Base-by-base conservation (phyloP, 2,329 filamentous ascomycete species). In the Fusarium sp. region DNA sequence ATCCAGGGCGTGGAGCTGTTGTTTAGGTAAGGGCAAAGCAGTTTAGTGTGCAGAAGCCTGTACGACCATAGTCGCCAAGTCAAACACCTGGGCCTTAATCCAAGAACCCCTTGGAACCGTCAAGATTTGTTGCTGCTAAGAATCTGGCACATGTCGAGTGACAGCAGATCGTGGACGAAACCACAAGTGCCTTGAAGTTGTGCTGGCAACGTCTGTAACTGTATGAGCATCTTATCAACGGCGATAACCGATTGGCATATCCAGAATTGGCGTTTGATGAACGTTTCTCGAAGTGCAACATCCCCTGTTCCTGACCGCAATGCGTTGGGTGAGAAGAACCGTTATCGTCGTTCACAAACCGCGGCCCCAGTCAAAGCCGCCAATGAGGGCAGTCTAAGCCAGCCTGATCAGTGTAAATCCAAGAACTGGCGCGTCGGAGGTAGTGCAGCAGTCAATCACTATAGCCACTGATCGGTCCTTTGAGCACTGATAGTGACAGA, bases 1-100 rank as follows among this genome's bases (percentile, higher is more conserved):
- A 45, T 51, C 51, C 53, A 49, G 49, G 55, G 19, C 43, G 35
- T 58, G 56, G 56, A 55, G 40, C 50, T 50, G 38, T 61, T 55
- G 57, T 60, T 60, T 60, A 43, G 28, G 28, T 29, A 29, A 29
- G 28, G 28, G 9, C 4, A 29, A 29, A 11, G 11, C 11, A 11
- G 56, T 61, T 61, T 67, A 65, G 57, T 61, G 53, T 54, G 63
- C 44, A 68, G 48, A 53, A 62, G 67, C 58, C 56, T 55, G 61
- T 57, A 61, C 55, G 57, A 56, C 61, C 35, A 63, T 43, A 56
- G 55, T 53, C 55, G 65, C 69, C 69, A 70, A 69, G 63, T 71
- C 67, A 71, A 70, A 71, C 69, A 48, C 40, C 47, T 50, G 48
- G 58, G 53, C 51, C 49, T 61, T 41, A 39, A 29, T 47, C 40